Base-by-base conservation (phyloP, 495 filamentous ascomycete genomes). In the Xylaria intraflava region DNA sequence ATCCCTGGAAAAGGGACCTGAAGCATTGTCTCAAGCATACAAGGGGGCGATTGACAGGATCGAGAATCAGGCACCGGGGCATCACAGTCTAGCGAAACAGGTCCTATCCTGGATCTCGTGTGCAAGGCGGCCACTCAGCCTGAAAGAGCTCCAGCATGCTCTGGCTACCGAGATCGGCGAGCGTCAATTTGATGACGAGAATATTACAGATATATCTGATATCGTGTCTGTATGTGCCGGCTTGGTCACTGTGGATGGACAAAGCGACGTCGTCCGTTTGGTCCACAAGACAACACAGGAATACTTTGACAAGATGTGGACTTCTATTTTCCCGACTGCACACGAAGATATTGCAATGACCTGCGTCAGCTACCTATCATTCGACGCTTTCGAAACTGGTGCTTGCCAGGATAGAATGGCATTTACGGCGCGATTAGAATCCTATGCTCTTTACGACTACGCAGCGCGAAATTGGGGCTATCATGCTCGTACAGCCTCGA, bases 261-360 rank as follows among this genome's bases (percentile, higher is more conserved):
- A 73, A 29, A 78, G 67, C 51, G 43, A 65, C 9, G 66, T 75
- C 24, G 60, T 81, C 29, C 71, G 73, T 12, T 62, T 82, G 6
- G 72, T 80, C 11, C 80, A 82, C 58, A 76, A 76, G 51, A 79
- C 79, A 10, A 62, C 77, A 1, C 70, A 80, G 56, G 70, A 74
- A 53, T 83, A 77, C 55, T 77, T 79, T 49, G 60, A 72, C 10
- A 56, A 61, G 16, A 70, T 26, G 71, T 53, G 16, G 53, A 54
- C 46, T 42, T 49, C 3, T 39, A 50, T 10, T 59, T 69, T 72
- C 44, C 59, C 70, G 22, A 46, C 61, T 47, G 71, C 68, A 3
- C 43, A 73, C 33, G 7, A 19, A 17, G 41, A 62, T 2, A 69
- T 80, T n/a, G 51, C 72, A 16, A 51, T 12, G 14, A 64, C 49